Evolutionary conservation across 2,329 filamentous ascomycete genomes (phyloP).

Genomic region (Xylariaceae sp.): DNA sequence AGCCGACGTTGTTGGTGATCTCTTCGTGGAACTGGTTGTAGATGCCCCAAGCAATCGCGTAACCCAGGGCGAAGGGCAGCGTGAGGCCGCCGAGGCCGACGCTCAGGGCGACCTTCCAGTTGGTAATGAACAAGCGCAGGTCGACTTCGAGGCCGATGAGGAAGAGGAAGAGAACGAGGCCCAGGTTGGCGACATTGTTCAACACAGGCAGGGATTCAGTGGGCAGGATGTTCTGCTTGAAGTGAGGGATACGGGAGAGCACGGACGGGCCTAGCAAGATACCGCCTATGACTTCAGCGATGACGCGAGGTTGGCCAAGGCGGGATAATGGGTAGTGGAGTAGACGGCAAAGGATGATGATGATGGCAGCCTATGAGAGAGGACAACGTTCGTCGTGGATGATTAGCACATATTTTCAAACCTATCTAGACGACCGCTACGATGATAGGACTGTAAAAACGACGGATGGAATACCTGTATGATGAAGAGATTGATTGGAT

Average conservation of each 20-base stretch:
- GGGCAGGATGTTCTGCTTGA: slow-evolving; percentile 63
- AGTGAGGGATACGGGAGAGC: slow-evolving; percentile 66
- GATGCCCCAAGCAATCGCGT: slow-evolving; percentile 64
- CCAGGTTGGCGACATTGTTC: slow-evolving; percentile 65
- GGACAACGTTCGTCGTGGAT: slow-evolving; percentile 1
- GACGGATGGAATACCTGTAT: slow-evolving; percentile 50
- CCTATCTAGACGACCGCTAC: no score
- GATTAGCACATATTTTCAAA: no score
- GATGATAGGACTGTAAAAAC: no score
- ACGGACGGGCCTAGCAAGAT: slow-evolving; percentile 70
- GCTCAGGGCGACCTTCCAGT: slow-evolving; percentile 64
- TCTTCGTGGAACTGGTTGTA: slow-evolving; percentile 56
- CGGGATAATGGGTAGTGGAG: slow-evolving; percentile 68
- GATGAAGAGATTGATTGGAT: slow-evolving; percentile 71
- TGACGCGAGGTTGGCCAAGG: slow-evolving; percentile 68
- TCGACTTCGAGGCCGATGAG: slow-evolving; percentile 72
- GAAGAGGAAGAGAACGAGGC: slow-evolving; percentile 68
- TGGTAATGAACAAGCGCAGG: slow-evolving; percentile 59
- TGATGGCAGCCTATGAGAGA: slow-evolving; percentile 65
- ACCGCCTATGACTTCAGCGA: slow-evolving; percentile 71
- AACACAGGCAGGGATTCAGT: slow-evolving; percentile 59
- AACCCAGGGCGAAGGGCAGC: slow-evolving; percentile 66
- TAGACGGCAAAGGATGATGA: slow-evolving; percentile 66
- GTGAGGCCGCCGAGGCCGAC: slow-evolving; percentile 67
- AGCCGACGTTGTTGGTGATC: slow-evolving; percentile 28